phyloP scores from a whole-genome alignment of 805 yeast genomes.

The Naumovozyma castellii region DNA sequence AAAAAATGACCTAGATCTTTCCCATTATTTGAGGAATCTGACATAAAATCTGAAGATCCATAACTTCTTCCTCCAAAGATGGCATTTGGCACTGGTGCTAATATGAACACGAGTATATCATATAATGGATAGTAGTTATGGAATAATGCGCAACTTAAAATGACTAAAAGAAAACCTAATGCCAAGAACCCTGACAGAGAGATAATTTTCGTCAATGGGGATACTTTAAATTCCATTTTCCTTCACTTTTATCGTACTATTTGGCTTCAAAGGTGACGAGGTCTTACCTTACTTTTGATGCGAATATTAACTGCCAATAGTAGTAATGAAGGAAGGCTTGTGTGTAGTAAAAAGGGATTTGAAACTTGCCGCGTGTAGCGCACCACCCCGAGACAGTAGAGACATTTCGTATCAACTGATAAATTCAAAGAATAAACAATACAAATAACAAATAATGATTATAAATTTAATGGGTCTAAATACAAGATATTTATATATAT shows the following conservation, averaged over 20 bases:
- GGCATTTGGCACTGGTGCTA: constrained; percentile 68
- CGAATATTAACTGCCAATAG: not conserved
- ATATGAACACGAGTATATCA: constrained; percentile 53
- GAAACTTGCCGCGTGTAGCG: no score
- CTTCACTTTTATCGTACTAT: not conserved
- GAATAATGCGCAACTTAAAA: constrained; percentile 78
- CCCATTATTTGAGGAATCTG: constrained; percentile 40
- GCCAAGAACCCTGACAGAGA: constrained; percentile 50
- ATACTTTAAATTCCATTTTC: constrained; percentile 24
- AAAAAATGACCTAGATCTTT: constrained; percentile 72
- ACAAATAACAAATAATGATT: not conserved
- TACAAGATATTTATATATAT: constrained; percentile 9
- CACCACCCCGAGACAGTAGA: no score
- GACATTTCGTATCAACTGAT: not conserved
- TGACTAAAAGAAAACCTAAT: constrained; percentile 79
- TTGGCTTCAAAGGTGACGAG: not conserved
- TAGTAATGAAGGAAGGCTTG: not conserved
- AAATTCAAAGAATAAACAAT: no score
- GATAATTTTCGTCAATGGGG: constrained; percentile 29
- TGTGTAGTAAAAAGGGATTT: no score
- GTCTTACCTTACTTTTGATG: not conserved
- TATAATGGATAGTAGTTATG: constrained; percentile 87
- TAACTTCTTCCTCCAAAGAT: constrained; percentile 39
- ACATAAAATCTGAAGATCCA: constrained; percentile 51
- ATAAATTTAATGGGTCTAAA: constrained; percentile 5